phyloP scores from a whole-genome alignment of 768 basidiomycete genomes.

The Lepiota subincarnata region DNA sequence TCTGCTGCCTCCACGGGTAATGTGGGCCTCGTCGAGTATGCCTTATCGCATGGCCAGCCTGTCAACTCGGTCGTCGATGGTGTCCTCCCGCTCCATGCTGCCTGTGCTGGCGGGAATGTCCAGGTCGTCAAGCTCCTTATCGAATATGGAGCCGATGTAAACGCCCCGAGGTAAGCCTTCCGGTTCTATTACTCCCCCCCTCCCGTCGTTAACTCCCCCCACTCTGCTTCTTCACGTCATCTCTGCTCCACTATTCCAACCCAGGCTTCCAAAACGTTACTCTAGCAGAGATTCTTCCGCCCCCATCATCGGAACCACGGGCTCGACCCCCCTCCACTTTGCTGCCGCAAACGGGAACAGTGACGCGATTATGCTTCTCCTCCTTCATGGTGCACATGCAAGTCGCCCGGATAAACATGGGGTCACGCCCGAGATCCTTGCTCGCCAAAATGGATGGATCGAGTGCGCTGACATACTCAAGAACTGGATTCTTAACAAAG shows the following conservation, averaged over 20 bases:
- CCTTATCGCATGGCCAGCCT: constrained; percentile 90
- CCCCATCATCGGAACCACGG: constrained; percentile 78
- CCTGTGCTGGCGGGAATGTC: constrained; percentile 86
- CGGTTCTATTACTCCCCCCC: constrained; percentile 13
- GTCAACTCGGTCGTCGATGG: constrained; percentile 96
- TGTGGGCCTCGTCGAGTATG: constrained; percentile 89
- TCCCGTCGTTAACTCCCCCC: constrained; percentile 7
- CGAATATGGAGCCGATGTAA: constrained; percentile 95
- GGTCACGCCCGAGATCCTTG: constrained; percentile 80
- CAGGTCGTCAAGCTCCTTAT: constrained; percentile 85
- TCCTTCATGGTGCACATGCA: constrained; percentile 81
- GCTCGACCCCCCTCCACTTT: constrained; percentile 93
- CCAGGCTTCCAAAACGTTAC: constrained; percentile 69
- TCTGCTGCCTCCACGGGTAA: constrained; percentile 82
- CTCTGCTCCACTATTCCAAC: constrained; percentile 13
- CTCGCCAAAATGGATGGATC: constrained; percentile 73
- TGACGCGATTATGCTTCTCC: constrained; percentile 69
- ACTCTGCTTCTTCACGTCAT: constrained; percentile 12
- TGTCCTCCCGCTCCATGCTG: constrained; percentile 94
- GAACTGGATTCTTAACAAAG: constrained; percentile 63
- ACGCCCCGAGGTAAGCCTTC: constrained; percentile 76
- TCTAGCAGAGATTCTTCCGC: constrained; percentile 59
- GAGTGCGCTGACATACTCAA: constrained; percentile 72
- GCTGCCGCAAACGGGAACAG: constrained; percentile 94
- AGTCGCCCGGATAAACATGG: constrained; percentile 88